Conservation (phyloP, 164 flowering plant species). For the Litsea cubeba region DNA sequence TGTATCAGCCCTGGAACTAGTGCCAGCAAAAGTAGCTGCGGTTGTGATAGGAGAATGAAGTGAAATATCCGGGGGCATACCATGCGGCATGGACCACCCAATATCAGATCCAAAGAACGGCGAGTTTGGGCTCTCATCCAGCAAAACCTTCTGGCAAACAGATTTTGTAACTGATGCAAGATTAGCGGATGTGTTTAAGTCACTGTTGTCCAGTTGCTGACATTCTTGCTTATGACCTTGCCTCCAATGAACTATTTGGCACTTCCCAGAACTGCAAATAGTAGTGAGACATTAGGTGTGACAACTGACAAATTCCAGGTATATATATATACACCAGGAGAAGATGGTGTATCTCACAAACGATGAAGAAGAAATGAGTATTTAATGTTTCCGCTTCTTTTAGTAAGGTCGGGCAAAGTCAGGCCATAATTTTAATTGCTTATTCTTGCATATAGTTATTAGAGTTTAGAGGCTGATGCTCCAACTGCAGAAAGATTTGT, state of each 20-base stretch:
- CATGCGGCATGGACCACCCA: conserved; percentile 21
- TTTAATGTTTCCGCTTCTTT: no score
- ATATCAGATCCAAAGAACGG: conserved; percentile 13
- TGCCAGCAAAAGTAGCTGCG: conserved; percentile 9
- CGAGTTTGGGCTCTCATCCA: conserved; percentile 17
- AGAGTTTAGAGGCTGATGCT: no score
- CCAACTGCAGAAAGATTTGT: no score
- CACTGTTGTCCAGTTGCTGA: conserved; percentile 33
- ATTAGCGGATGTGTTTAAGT: conserved; percentile 30
- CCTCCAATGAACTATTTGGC: conserved; percentile 93
- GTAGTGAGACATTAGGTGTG: neutral
- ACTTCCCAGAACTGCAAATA: conserved; percentile 75
- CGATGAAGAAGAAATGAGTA: no score
- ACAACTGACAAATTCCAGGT: no score
- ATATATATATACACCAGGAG: no score
- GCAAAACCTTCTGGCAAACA: conserved; percentile 17
- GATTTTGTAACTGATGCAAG: conserved; percentile 21
- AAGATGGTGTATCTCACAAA: no score
- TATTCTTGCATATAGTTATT: no score
- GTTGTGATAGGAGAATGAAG: conserved; percentile 13
- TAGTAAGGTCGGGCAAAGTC: no score
- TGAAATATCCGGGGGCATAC: conserved; percentile 14
- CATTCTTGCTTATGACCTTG: conserved; percentile 77
- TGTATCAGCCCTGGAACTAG: conserved; percentile 16
- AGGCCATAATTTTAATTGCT: no score